Conservation (phyloP, 495 filamentous ascomycete species). For the Aspergillus sclerotiicarbonarius region DNA sequence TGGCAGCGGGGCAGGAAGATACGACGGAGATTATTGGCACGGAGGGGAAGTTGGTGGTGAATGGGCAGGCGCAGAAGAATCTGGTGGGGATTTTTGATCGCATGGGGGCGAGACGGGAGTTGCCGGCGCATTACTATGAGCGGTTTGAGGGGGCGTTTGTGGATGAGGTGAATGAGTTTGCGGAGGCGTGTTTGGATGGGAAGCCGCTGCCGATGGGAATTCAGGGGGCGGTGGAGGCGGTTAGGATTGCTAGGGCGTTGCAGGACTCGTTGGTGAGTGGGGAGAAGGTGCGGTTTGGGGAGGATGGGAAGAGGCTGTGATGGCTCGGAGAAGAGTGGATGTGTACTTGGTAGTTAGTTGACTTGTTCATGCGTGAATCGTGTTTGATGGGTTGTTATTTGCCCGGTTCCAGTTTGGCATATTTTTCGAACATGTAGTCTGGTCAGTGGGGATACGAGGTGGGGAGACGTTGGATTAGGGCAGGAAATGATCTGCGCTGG, state of each 20-base stretch:
- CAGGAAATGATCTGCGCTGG: too few species aligned
- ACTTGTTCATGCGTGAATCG: not conserved
- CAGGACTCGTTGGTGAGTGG: slow-evolving; percentile 1
- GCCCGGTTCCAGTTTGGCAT: too few species aligned
- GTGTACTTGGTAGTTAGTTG: not conserved
- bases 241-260: slow-evolving; percentile 4
- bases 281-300: slow-evolving; percentile 2
- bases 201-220: not conserved
- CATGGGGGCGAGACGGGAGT: slow-evolving; percentile 49
- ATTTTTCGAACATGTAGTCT: too few species aligned
- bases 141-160: slow-evolving; percentile 5
- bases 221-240: slow-evolving; percentile 3
- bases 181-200: slow-evolving; percentile 3
- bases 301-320: not conserved
- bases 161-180: slow-evolving; percentile 3
- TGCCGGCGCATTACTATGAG: slow-evolving; percentile 50
- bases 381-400: not conserved
- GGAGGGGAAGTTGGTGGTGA: slow-evolving; percentile 52
- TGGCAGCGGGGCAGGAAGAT: slow-evolving; percentile 59
- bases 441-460: too few species aligned
- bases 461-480: too few species aligned
- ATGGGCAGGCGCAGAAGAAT: slow-evolving; percentile 46
- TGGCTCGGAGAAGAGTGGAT: not conserved
- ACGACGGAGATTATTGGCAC: slow-evolving; percentile 57
- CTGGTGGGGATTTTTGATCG: slow-evolving; percentile 50